Percentiles rank a stretch among this genome's conserved stretches.
phyloP scores from a whole-genome alignment of 1,139 yeast species.

The Taphrina wiesneri region DNA sequence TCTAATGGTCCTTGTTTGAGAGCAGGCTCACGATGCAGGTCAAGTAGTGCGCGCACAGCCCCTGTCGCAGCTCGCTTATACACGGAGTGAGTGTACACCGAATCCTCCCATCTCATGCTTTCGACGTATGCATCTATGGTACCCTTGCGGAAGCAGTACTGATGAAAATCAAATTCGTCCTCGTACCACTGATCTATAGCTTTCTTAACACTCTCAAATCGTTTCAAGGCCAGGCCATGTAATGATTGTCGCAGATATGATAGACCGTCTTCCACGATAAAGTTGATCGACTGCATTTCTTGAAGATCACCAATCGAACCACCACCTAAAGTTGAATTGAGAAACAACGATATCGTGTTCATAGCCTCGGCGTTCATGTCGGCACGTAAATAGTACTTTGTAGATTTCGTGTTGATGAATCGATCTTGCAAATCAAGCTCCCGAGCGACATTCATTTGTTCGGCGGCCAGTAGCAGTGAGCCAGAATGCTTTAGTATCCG shows the following conservation, averaged over 20 bases:
- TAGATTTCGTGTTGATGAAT: conserved; percentile 83
- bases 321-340: conserved; percentile 72
- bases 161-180: conserved; percentile 94
- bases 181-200: conserved; percentile 64
- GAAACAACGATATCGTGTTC: conserved; percentile 71
- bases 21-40: conserved; percentile 45
- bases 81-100: conserved; percentile 65
- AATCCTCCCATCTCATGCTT: conserved; percentile 79
- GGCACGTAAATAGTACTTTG: conserved; percentile 82
- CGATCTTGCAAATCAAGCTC: conserved; percentile 82
- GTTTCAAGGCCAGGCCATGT: conserved; percentile 72
- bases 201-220: conserved; percentile 67
- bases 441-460: conserved; percentile 69
- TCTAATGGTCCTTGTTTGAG: conserved; percentile 32
- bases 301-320: conserved; percentile 87
- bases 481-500: conserved; percentile 75
- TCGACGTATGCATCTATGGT: conserved; percentile 80
- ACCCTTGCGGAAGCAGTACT: conserved; percentile 86
- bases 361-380: conserved; percentile 74
- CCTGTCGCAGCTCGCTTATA: conserved; percentile 71
- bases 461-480: conserved; percentile 61
- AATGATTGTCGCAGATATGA: conserved; percentile 50
- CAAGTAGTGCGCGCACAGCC: conserved; percentile 60
- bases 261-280: conserved; percentile 78
- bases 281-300: conserved; percentile 90